Evolutionary conservation across 164 flowering plant species (phyloP).

Genomic region (Vitis riparia): DNA sequence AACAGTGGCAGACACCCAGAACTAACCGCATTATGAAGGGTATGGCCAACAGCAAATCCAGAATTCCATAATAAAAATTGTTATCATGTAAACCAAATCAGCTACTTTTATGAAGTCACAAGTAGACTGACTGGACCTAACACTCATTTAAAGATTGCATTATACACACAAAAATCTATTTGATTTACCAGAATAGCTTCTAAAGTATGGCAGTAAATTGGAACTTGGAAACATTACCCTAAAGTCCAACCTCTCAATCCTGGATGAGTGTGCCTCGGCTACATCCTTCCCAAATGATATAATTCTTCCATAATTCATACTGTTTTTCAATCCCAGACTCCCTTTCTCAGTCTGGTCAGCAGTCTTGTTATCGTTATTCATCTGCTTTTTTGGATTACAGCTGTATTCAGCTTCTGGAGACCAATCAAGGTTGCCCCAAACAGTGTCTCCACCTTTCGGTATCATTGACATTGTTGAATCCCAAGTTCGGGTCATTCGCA

Average conservation of each 20-base stretch:
- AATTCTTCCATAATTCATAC: conserved; percentile 21
- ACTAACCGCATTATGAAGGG: too few species aligned
- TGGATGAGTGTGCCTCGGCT: conserved; percentile 25
- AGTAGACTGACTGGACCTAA: too few species aligned
- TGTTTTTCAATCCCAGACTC: neutral
- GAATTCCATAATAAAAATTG: too few species aligned
- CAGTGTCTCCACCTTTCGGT: conserved; percentile 86
- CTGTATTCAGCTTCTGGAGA: conserved; percentile 61
- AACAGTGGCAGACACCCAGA: too few species aligned
- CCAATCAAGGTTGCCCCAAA: conserved; percentile 91
- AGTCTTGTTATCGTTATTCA: conserved; percentile 24
- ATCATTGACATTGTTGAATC: conserved; percentile 96
- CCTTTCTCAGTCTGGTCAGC: conserved; percentile 3
- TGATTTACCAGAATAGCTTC: too few species aligned
- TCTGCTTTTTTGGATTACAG: conserved; percentile 37
- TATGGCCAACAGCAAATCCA: too few species aligned
- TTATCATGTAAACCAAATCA: too few species aligned
- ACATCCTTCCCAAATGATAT: conserved; percentile 37
- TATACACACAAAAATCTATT: too few species aligned
- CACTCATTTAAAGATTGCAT: too few species aligned
- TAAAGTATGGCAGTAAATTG: neutral
- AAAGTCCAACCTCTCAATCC: conserved; percentile 31
- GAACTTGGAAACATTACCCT: conserved; percentile 22
- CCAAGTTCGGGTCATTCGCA: conserved; percentile 92
- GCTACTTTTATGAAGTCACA: too few species aligned